A percentile compares a stretch with the other conserved stretches of the same genome.
Evolutionary conservation across 306 rosid genomes (phyloP).

Genomic region (Quercus aquifolioides): DNA sequence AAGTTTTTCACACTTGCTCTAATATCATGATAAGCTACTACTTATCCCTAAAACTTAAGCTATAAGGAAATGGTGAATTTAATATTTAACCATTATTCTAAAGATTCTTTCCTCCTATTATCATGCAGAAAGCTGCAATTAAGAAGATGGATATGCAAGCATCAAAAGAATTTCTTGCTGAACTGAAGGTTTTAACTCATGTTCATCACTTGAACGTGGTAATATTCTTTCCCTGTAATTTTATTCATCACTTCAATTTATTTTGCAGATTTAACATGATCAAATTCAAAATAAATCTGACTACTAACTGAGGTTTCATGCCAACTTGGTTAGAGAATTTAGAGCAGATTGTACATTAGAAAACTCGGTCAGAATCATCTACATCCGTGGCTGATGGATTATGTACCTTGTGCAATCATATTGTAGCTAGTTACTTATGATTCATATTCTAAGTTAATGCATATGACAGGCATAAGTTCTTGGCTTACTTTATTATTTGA

Average conservation of each 20-base stretch:
- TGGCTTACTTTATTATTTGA: not conserved
- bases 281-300: not conserved
- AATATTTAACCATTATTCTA: too few relatives aligned
- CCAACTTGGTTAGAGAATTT: not conserved
- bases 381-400: not conserved
- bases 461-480: not conserved
- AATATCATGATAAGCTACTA: too few relatives aligned
- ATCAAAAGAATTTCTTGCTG: conserved; percentile 69
- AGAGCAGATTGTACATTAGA: not conserved
- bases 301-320: not conserved
- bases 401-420: not conserved
- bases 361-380: not conserved
- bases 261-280: not conserved
- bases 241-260: not conserved
- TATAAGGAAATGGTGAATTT: too few relatives aligned
- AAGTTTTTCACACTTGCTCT: not conserved
- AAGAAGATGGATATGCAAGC: conserved; percentile 89
- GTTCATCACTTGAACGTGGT: conserved; percentile 87
- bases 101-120: not conserved
- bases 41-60: too few relatives aligned
- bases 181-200: conserved; percentile 66
- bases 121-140: conserved; percentile 61
- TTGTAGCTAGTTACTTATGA: not conserved
- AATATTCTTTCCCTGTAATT: conserved; percentile 13
- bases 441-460: not conserved